A percentile compares a stretch with the other conserved stretches of the same genome.
phyloP scores from a whole-genome alignment of 352 stramenopile species.

The Ophiocytium majus region DNA sequence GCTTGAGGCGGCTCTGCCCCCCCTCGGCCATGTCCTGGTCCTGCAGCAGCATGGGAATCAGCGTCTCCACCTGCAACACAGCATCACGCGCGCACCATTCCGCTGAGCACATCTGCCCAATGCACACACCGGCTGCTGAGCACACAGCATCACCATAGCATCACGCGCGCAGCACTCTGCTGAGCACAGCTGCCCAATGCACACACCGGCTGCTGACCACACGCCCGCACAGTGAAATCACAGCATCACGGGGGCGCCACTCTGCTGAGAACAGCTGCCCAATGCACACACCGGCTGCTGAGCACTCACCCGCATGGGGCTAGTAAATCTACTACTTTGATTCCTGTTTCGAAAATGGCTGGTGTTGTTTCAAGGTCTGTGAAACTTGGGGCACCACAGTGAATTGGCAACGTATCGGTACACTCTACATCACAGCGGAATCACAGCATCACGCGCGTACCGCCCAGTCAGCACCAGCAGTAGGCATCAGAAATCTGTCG shows the following conservation, averaged over 20 bases:
- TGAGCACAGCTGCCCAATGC: not conserved
- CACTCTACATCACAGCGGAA: not conserved
- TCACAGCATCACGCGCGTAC: too few relatives aligned
- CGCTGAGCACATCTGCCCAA: not conserved
- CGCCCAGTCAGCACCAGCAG: too few relatives aligned
- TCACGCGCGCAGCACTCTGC: not conserved
- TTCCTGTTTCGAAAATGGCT: not conserved
- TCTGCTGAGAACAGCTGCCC: not conserved
- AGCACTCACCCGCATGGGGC: not conserved
- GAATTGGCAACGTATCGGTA: not conserved
- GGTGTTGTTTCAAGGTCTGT: not conserved
- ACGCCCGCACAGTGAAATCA: not conserved
- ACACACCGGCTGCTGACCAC: not conserved
- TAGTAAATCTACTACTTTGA: not conserved
- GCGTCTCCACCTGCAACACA: slow-evolving; percentile 41
- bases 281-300: not conserved
- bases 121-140: not conserved
- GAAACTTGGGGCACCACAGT: not conserved
- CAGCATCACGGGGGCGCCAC: not conserved
- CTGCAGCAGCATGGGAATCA: slow-evolving; percentile 58
- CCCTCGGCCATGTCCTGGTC: slow-evolving; percentile 28
- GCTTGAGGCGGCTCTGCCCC: slow-evolving; percentile 72
- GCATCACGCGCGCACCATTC: not conserved
- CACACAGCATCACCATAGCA: too few relatives aligned
- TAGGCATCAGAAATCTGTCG: too few relatives aligned